Evolutionary conservation across 2,329 filamentous ascomycete genomes (phyloP), one percentile per base, ranked within the genome.

Genomic region (Arthrobotrys pseudoclavata): DNA sequence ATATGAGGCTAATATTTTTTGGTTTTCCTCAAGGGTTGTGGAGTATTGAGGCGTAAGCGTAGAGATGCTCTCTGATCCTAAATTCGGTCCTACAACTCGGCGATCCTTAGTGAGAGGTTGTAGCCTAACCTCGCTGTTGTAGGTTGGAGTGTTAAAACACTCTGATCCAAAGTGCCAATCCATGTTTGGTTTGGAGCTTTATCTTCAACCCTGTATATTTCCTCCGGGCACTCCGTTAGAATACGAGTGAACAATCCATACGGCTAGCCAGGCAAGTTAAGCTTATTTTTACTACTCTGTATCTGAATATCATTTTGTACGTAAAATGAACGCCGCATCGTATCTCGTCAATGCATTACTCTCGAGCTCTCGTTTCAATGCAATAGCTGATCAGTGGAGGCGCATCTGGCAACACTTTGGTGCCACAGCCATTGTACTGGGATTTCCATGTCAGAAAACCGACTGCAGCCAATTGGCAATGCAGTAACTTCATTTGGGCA

Each of bases 371-470:
- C 55, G 18, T 60, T 60, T 29, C n/a, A 60, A 60, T 40, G 31
- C 34, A 60, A 37, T 60, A 42, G 66, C 13, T 26, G 53, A 42
- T 69, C 53, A 37, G 66, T 47, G 10, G 60, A 71, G 53, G 37
- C 67, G 47, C 45, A 57, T 48, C 29, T 55, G 63, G 62, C 70
- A 75, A 75, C 70, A 76, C 71, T 76, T 66, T 53, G 60, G 71
- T 76, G 66, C 64, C 64, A 76, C 71, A 76, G 50, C 29, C n/a
- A 22, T 37, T 37, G 24, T 76, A 29, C 71, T 69, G 60, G 71
- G 71, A 76, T 76, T 69, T 69, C 48, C 71, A 69, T 69, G 71
- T 70, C 71, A 69, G 40, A 47, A 60, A 69, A 50, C 26, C 15
- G 18, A 48, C 24, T 31, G 57, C 37, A 76, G 57, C 71, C 64